Evolutionary conservation across 2,329 filamentous ascomycete species (phyloP), one percentile per base, ranked within the genome.

Genomic region (Cryphonectria parasitica): DNA sequence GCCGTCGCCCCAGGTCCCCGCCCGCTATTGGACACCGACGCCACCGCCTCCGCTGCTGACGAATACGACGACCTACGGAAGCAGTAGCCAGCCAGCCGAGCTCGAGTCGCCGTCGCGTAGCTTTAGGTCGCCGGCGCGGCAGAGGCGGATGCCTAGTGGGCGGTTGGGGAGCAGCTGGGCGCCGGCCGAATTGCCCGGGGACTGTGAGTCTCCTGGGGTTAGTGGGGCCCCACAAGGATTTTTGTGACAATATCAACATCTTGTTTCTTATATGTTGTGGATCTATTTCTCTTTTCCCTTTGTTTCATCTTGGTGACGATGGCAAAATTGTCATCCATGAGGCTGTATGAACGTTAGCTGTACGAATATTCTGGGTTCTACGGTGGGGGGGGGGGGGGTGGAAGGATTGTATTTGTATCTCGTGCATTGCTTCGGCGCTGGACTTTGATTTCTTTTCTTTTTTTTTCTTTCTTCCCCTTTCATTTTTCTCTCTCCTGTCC

Each of bases 31-130:
- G 19, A 56, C 66, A 15, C 69, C 71, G 15, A 60, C 63, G 4
- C 67, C 64, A 60, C 69, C 70, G 17, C 70, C 70, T 25, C 70
- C 67, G 17, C 45, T 49, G 45, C 45, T 49, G 45, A 49, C 45
- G 45, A n/a, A 6, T 6, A 28, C 25, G 31, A 22, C 68, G 25
- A 68, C 63, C 28, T 64, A 61, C 25, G 71, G 66, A 13, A 69
- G 45, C 45, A 49, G 45, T 10, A n/a, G 43, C n/a, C 69, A 68
- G 43, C 71, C 69, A 4, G 69, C 71, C 13, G 71, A 71, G 60
- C 56, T 72, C 65, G 71, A 72, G 56, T 71, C 71, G 45, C 71
- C 68, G 58, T 22, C 43, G 56, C 39, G 41, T 36, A 64, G 25
- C 22, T 25, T 60, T 11, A 39, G 34, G 8, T 10, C 41, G 56